Conservation (phyloP, 2,329 filamentous ascomycete genomes). For the Orbilia blumenaviensis region DNA sequence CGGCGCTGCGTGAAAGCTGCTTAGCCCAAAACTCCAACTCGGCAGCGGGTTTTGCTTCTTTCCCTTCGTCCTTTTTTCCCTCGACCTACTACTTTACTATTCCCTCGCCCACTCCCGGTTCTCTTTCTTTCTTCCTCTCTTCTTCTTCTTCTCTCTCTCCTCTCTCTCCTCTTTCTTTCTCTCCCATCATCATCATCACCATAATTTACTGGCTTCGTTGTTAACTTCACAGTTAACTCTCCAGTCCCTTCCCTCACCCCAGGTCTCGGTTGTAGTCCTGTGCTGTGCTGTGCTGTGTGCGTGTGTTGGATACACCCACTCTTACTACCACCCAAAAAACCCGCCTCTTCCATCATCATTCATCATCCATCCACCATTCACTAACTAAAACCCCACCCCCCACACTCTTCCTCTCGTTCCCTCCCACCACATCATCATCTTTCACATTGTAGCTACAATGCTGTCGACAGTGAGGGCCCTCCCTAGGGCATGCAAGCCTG, state of each 20-base stretch:
- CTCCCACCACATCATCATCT: neutral
- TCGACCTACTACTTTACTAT: constrained; percentile 25
- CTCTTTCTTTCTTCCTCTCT: constrained; percentile 56
- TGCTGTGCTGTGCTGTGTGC: constrained; percentile 17
- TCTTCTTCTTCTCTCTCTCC: constrained; percentile 57
- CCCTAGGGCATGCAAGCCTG: constrained; percentile 57
- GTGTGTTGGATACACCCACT: constrained; percentile 32
- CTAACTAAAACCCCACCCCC: constrained; percentile 54
- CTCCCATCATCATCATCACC: too few species aligned
- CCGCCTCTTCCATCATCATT: neutral
- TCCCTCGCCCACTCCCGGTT: constrained; percentile 57
- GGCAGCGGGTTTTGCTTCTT: constrained; percentile 58
- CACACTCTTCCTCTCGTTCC: constrained; percentile 6
- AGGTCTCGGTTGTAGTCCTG: constrained; percentile 39
- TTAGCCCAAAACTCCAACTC: constrained; percentile 19
- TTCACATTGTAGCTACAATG: constrained; percentile 54
- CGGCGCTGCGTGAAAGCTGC: too few species aligned
- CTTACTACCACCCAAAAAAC: neutral
- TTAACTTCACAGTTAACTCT: too few species aligned
- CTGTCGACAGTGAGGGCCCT: constrained; percentile 57
- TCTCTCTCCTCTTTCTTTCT: too few species aligned
- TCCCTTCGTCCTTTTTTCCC: constrained; percentile 60
- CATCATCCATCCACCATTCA: neutral
- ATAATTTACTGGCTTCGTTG: too few species aligned
- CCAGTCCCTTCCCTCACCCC: too few species aligned